phyloP scores from a whole-genome alignment of 306 rosid species.

The Dalbergia oliveri region DNA sequence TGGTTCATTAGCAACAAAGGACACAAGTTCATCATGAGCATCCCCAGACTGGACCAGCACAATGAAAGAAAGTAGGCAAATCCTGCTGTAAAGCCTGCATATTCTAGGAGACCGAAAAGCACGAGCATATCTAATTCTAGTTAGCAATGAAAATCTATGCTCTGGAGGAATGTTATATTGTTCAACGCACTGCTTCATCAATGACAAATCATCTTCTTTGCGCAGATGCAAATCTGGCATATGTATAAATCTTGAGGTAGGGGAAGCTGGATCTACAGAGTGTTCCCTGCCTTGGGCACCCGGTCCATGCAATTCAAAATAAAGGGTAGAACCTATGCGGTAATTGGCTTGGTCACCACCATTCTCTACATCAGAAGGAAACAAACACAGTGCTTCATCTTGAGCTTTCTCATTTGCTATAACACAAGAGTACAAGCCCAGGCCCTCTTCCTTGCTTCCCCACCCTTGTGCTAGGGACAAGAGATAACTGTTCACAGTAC shows the following conservation, averaged over 20 bases:
- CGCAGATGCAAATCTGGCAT: slow-evolving; percentile 85
- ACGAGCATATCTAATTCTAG: slow-evolving; percentile 96
- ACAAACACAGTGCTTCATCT: slow-evolving; percentile 82
- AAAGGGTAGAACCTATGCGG: slow-evolving; percentile 87
- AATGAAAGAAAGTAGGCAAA: slow-evolving; percentile 93
- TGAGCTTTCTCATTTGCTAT: slow-evolving; percentile 88
- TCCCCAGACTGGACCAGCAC: slow-evolving; percentile 96
- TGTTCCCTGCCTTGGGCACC: slow-evolving; percentile 65
- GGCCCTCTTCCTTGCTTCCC: slow-evolving; percentile 99
- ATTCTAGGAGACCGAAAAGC: slow-evolving; percentile 90
- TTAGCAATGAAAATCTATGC: slow-evolving; percentile 85
- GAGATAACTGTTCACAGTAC: slow-evolving; percentile 88
- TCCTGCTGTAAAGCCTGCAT: slow-evolving; percentile 90
- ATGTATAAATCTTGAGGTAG: slow-evolving; percentile 73
- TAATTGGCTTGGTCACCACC: slow-evolving; percentile 74
- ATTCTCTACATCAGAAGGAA: slow-evolving; percentile 86
- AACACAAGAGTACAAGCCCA: slow-evolving; percentile 93
- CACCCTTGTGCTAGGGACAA: slow-evolving; percentile 97
- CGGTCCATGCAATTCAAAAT: slow-evolving; percentile 87
- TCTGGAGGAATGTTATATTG: slow-evolving; percentile 75
- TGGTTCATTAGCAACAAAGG: slow-evolving; percentile 99
- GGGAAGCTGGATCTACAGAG: slow-evolving; percentile 50
- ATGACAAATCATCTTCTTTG: slow-evolving; percentile 83
- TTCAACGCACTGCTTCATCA: slow-evolving; percentile 87
- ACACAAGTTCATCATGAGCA: slow-evolving; percentile 92